A percentile compares a stretch with the other conserved stretches of the same genome.
Conservation (phyloP, 768 basidiomycete genomes). For the Saitozyma sp. region DNA sequence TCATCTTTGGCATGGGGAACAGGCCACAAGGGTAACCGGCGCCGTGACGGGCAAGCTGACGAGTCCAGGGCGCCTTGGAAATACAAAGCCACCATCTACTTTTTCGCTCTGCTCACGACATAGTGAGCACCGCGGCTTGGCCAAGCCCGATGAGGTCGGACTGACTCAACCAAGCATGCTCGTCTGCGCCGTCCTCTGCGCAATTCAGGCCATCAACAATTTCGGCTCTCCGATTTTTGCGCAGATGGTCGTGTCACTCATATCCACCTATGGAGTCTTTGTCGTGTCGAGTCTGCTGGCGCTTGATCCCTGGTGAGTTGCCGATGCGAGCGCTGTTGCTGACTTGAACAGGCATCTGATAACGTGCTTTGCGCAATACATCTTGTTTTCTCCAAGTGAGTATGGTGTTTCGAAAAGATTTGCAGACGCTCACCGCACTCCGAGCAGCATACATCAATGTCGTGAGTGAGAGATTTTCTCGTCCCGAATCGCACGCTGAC, state of each 20-base stretch:
- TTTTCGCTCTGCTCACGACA: slow-evolving; percentile 73
- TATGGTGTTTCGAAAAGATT: slow-evolving; percentile 44
- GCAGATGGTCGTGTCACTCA: slow-evolving; percentile 76
- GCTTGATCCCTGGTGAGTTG: slow-evolving; percentile 75
- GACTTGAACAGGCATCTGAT: slow-evolving; percentile 64
- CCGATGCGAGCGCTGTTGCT: background rate
- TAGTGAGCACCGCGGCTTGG: slow-evolving; percentile 55
- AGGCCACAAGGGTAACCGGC: slow-evolving; percentile 73
- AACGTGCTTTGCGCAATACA: slow-evolving; percentile 84
- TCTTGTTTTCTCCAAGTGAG: slow-evolving; percentile 71
- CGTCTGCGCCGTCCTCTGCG: slow-evolving; percentile 76
- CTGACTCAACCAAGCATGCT: slow-evolving; percentile 57
- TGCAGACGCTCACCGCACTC: slow-evolving; percentile 35
- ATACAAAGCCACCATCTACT: slow-evolving; percentile 74
- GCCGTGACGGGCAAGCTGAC: slow-evolving; percentile 6
- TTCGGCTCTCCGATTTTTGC: slow-evolving; percentile 65
- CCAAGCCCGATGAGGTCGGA: background rate
- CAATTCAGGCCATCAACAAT: slow-evolving; percentile 68
- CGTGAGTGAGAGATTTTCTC: slow-evolving; percentile 67
- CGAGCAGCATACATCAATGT: slow-evolving; percentile 42
- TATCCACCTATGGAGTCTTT: slow-evolving; percentile 83
- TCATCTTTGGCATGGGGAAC: slow-evolving; percentile 95
- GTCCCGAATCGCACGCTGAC: slow-evolving; percentile 1
- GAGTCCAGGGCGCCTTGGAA: slow-evolving; percentile 71
- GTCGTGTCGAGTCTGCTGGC: slow-evolving; percentile 74